A percentile compares a stretch with the other conserved stretches of the same genome.
phyloP scores from a whole-genome alignment of 78 protist genomes.

The Cavenderia fasciculata region DNA sequence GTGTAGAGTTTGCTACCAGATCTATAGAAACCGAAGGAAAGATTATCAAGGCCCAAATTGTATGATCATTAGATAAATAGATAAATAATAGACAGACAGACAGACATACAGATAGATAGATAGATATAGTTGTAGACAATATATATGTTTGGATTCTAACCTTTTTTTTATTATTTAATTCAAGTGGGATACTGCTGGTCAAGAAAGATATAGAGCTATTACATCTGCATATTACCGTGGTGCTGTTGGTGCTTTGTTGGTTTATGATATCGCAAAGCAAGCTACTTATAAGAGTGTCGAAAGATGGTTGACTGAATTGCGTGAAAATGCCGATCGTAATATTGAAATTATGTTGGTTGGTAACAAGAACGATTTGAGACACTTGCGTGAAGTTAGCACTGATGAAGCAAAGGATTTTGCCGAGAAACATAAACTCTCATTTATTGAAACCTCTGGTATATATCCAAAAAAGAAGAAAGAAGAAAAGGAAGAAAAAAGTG shows the following conservation, averaged over 20 bases:
- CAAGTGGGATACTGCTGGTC: conserved; percentile 83
- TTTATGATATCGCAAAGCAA: conserved; percentile 69
- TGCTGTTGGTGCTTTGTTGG: conserved; percentile 95
- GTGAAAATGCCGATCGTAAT: conserved; percentile 94
- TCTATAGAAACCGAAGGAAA: conserved; percentile 91
- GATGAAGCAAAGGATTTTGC: conserved; percentile 85
- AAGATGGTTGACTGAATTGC: conserved; percentile 85
- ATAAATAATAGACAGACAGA: too few species aligned
- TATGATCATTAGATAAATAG: too few species aligned
- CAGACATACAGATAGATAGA: too few species aligned
- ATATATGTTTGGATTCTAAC: too few species aligned
- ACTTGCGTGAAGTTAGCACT: conserved; percentile 84
- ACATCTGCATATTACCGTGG: conserved; percentile 92
- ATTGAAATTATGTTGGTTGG: conserved; percentile 98
- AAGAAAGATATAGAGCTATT: conserved; percentile 86
- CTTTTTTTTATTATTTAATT: not conserved
- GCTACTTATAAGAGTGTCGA: conserved; percentile 83
- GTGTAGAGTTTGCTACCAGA: conserved; percentile 99
- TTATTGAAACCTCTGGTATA: conserved; percentile 84
- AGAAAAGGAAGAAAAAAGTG: not conserved
- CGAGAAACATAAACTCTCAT: conserved; percentile 74
- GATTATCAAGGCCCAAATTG: conserved; percentile 81
- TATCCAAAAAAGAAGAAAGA: not conserved
- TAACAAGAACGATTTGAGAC: conserved; percentile 92
- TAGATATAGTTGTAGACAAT: too few species aligned